Evolutionary conservation across 371 early-diverging fungal species (phyloP).

Genomic region (Lichtheimia hyalospora): DNA sequence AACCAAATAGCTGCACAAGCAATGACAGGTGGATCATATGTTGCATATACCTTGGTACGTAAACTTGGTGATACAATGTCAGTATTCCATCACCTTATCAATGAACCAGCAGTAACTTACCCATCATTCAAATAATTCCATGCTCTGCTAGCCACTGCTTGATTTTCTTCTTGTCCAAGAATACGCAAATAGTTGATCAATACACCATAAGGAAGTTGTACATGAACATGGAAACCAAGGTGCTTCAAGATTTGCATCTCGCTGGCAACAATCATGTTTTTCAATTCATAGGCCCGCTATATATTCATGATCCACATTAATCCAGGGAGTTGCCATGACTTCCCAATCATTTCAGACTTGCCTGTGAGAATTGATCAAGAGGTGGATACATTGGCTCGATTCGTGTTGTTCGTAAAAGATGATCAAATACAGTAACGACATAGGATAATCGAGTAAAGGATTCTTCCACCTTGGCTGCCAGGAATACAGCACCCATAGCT

Average conservation of each 20-base stretch:
- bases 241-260: slow-evolving; percentile 87
- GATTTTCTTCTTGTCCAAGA: slow-evolving; percentile 75
- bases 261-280: slow-evolving; percentile 73
- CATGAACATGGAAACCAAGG: slow-evolving; percentile 94
- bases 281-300: slow-evolving; percentile 71
- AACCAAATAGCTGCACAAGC: slow-evolving; percentile 91
- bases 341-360: slow-evolving; percentile 15
- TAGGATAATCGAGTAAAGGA: slow-evolving; percentile 71
- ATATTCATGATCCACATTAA: too few relatives aligned
- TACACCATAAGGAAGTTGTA: slow-evolving; percentile 90
- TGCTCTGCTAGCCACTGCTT: slow-evolving; percentile 73
- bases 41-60: slow-evolving; percentile 78
- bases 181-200: slow-evolving; percentile 91
- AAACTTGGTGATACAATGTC: slow-evolving; percentile 42
- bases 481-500: slow-evolving; percentile 82
- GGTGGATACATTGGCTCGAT: slow-evolving; percentile 48
- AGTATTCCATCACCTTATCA: too few relatives aligned
- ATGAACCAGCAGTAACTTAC: slow-evolving; percentile 27
- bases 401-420: slow-evolving; percentile 60
- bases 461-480: slow-evolving; percentile 93
- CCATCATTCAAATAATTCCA: slow-evolving; percentile 93
- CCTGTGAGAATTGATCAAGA: slow-evolving; percentile 63
- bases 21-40: slow-evolving; percentile 85
- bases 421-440: slow-evolving; percentile 78
- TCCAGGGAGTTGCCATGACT: too few relatives aligned